phyloP scores from a whole-genome alignment of 2,329 filamentous ascomycete species.

The Aspergillus transmontanensis region DNA sequence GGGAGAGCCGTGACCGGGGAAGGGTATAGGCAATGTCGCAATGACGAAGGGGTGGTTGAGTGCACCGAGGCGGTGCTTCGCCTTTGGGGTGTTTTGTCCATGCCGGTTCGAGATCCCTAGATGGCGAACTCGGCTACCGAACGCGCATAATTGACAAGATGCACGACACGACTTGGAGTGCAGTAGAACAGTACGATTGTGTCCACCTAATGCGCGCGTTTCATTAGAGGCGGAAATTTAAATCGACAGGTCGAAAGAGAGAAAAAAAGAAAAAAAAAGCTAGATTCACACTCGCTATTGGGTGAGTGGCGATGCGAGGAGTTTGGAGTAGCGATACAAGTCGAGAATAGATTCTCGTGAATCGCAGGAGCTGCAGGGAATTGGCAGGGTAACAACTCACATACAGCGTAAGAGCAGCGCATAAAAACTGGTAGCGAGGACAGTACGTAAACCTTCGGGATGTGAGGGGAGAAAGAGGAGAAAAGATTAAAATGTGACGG shows the following conservation, averaged over 20 bases:
- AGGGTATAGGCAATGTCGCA: slow-evolving; percentile 27
- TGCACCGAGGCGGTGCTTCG: slow-evolving; percentile 29
- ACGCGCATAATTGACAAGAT: slow-evolving; percentile 31
- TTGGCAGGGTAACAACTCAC: neutral
- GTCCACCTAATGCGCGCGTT: slow-evolving; percentile 16
- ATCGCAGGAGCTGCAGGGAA: neutral
- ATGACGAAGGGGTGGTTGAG: slow-evolving; percentile 25
- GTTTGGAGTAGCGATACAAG: neutral
- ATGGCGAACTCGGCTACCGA: slow-evolving; percentile 17
- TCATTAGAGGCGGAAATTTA: slow-evolving; percentile 10
- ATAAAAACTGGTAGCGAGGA: neutral
- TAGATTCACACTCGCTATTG: slow-evolving; percentile 6
- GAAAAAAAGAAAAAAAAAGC: slow-evolving; percentile 14
- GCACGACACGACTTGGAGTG: slow-evolving; percentile 24
- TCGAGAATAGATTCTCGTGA: neutral
- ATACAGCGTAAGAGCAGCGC: neutral
- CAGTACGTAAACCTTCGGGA: neutral
- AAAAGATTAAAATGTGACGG: slow-evolving; percentile 10
- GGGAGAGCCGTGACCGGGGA: slow-evolving; percentile 21
- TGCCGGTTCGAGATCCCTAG: slow-evolving; percentile 19
- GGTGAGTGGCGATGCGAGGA: slow-evolving; percentile 5
- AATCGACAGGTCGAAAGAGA: slow-evolving; percentile 19
- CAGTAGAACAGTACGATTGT: slow-evolving; percentile 20
- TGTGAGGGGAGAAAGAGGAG: slow-evolving; percentile 20
- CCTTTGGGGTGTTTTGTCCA: slow-evolving; percentile 30